phyloP scores from a whole-genome alignment of 257 asterid genomes.

The Nicotiana tomentosiformis region DNA sequence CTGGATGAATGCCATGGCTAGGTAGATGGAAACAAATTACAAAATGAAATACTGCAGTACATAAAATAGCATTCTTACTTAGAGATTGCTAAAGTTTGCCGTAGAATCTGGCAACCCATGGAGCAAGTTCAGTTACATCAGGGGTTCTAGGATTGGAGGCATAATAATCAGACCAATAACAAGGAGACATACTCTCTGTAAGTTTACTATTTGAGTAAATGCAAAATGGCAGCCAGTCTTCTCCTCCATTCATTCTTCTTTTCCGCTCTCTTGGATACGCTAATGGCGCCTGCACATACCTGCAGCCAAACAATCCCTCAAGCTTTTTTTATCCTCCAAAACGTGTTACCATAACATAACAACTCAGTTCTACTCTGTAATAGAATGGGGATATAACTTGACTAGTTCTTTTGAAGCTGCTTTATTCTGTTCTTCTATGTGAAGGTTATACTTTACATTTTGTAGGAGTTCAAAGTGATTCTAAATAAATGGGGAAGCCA shows the following conservation, averaged over 20 bases:
- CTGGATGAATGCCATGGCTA: neutral
- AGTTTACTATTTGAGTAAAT: slow-evolving; percentile 39
- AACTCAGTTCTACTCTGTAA: neutral
- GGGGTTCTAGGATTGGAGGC: slow-evolving; percentile 60
- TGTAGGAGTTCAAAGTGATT: neutral
- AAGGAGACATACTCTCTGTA: slow-evolving; percentile 45
- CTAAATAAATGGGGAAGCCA: neutral
- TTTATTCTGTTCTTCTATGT: neutral
- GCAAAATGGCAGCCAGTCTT: slow-evolving; percentile 76
- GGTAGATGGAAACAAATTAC: neutral
- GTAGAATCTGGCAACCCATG: slow-evolving; percentile 80
- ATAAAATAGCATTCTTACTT: neutral
- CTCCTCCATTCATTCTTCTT: slow-evolving; percentile 88
- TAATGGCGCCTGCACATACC: slow-evolving; percentile 81
- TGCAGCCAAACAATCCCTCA: slow-evolving; percentile 16
- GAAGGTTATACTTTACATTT: neutral
- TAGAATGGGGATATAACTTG: neutral
- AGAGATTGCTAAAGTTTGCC: slow-evolving; percentile 14
- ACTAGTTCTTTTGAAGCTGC: neutral
- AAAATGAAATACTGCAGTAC: neutral
- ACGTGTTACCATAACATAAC: neutral
- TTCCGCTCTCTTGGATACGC: slow-evolving; percentile 80
- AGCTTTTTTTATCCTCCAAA: neutral
- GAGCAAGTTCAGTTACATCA: slow-evolving; percentile 60
- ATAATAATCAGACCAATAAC: slow-evolving; percentile 82